Evolutionary conservation across 192 early-diverging fungal genomes (phyloP).

Genomic region (Gamsiella multidivaricata): DNA sequence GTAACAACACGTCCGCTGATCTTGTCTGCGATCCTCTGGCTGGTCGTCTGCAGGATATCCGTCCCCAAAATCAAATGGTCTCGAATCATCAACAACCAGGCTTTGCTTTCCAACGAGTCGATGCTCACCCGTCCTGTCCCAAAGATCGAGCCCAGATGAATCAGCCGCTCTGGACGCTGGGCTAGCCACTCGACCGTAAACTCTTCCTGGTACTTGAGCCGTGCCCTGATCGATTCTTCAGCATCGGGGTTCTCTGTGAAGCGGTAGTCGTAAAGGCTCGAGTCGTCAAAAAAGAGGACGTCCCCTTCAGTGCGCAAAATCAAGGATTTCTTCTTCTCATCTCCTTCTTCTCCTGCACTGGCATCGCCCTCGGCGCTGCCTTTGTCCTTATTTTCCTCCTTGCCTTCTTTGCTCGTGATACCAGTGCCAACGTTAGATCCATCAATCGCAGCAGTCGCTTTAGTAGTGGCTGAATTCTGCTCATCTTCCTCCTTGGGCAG

Average conservation of each 20-base stretch:
- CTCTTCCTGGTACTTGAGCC: conserved; percentile 35
- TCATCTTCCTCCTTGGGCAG: conserved; percentile 21
- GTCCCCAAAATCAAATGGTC: conserved; percentile 45
- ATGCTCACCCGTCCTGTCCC: conserved; percentile 56
- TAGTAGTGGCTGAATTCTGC: not conserved
- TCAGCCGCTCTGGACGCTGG: conserved; percentile 51
- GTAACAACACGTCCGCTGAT: conserved; percentile 51
- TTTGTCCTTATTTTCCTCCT: not conserved
- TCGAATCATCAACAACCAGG: conserved; percentile 25
- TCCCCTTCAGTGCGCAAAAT: conserved; percentile 36
- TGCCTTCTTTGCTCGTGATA: no score
- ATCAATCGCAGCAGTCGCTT: not conserved
- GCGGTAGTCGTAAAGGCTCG: conserved; percentile 53
- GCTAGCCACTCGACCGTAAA: conserved; percentile 55
- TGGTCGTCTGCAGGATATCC: conserved; percentile 48
- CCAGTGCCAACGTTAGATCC: no score
- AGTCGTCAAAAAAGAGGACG: conserved; percentile 56
- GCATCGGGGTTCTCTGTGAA: conserved; percentile 57
- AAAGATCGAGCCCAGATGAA: conserved; percentile 62
- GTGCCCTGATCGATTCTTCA: conserved; percentile 23
- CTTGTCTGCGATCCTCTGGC: conserved; percentile 46
- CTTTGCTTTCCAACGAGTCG: conserved; percentile 37
- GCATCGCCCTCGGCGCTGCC: not conserved
- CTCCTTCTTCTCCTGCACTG: conserved; percentile 7
- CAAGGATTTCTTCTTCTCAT: conserved; percentile 6